Percentiles rank a stretch among this genome's conserved stretches.
phyloP scores from a whole-genome alignment of 2,329 filamentous ascomycete genomes.

The Cryoendolithus antarcticus region DNA sequence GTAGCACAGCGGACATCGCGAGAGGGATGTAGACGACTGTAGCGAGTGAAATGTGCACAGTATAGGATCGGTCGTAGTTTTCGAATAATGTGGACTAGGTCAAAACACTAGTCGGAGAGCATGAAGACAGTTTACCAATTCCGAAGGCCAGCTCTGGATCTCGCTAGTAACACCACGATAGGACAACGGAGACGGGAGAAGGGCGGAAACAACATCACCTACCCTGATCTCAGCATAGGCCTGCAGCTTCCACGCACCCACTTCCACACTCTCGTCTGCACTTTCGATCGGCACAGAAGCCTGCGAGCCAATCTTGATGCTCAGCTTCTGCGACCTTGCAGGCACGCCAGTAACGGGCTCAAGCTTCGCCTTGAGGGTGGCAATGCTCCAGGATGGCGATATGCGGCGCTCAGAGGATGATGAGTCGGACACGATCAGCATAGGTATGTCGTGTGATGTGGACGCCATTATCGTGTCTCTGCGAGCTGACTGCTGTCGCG shows the following conservation, averaged over 20 bases:
- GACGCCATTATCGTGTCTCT: constrained; percentile 11
- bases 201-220: too few relatives aligned
- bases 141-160: too few relatives aligned
- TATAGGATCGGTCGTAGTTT: too few relatives aligned
- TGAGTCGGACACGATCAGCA: constrained; percentile 64
- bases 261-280: constrained; percentile 57
- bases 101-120: too few relatives aligned
- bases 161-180: too few relatives aligned
- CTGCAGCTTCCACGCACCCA: constrained; percentile 52
- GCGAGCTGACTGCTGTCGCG: too few relatives aligned
- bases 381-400: constrained; percentile 82
- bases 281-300: constrained; percentile 55
- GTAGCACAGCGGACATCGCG: too few relatives aligned
- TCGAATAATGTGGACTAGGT: too few relatives aligned
- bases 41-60: too few relatives aligned
- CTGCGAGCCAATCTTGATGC: constrained; percentile 53
- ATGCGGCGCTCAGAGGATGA: constrained; percentile 78
- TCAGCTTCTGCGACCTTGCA: constrained; percentile 63
- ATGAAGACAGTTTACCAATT: too few relatives aligned
- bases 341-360: constrained; percentile 90
- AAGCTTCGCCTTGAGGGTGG: constrained; percentile 71
- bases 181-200: too few relatives aligned
- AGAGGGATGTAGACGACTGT: too few relatives aligned
- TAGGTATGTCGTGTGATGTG: constrained; percentile 57
- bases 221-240: constrained; percentile 71